Evolutionary conservation across 2,329 filamentous ascomycete genomes (phyloP), one percentile per base, ranked within the genome.

Genomic region (Stagonosporopsis vannaccii): DNA sequence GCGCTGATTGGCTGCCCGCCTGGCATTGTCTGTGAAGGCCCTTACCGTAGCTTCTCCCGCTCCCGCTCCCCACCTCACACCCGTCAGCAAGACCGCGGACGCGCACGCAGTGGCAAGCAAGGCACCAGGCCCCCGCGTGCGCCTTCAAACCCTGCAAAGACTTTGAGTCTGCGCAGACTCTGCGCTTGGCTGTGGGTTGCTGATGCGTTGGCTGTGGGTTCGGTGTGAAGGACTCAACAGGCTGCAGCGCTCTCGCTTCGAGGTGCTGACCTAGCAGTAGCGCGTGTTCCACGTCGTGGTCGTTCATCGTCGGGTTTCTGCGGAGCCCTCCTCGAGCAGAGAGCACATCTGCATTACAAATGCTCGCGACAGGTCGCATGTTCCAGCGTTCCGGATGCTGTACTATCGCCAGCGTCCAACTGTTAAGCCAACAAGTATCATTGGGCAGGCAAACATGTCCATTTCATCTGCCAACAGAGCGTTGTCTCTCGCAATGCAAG

Each of bases 31-130:
- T 22, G 37, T 45, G 45, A 50, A 55, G 51, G 51, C 51, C 44
- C 52, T 55, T 49, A 23, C 40, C 35, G n/a, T 37, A 35, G 7
- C 25, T 50, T 40, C 41, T 50, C 33, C 35, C 52, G 40, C 45
- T 55, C 33, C 45, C 45, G 45, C 39, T 23, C 25, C 41, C 32
- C 28, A 19, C 28, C 28, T 30, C 28, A n/a, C 42, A 32, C 12
- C 30, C 30, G 30, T 32, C 13, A 32, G 30, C 30, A n/a, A 30
- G 28, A 30, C n/a, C n/a, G 17, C 23, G 45, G 40, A 41, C 41
- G 41, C 25, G 25, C 51, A 44, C 30, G 41, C 51, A 40, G 46
- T 45, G 46, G 52, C 40, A 55, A 50, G 53, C 41, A 46, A 50
- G 46, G 46, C 13, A 23, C 33, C 48, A 50, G 40, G 32, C 20